Percentiles rank a stretch among this genome's conserved stretches.
Evolutionary conservation across 2,329 filamentous ascomycete species (phyloP).

Genomic region (Knufia fluminis): DNA sequence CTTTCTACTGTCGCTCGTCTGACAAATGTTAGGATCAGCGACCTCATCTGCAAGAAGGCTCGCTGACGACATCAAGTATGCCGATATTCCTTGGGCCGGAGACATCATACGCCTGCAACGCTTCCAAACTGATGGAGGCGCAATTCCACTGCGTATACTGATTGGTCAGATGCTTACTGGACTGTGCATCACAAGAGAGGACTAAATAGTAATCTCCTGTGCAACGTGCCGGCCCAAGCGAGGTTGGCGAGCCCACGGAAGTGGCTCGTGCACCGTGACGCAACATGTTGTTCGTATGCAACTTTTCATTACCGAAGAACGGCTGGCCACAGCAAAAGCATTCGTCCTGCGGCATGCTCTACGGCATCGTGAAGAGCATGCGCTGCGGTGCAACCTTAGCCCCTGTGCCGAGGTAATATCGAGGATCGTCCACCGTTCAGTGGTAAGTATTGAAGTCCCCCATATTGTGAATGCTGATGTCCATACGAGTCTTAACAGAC

Average conservation of each 20-base stretch:
- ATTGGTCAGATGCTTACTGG: neutral
- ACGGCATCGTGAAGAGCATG: neutral
- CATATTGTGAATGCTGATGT: constrained; percentile 54
- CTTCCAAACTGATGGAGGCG: neutral
- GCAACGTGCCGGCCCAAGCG: neutral
- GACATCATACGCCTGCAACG: neutral
- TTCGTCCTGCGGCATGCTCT: neutral
- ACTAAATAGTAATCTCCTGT: neutral
- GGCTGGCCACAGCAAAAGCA: too few relatives aligned
- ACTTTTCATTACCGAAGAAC: neutral
- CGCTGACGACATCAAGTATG: constrained; percentile 1
- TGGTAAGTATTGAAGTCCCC: constrained; percentile 33
- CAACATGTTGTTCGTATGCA: neutral
- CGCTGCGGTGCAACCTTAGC: too few relatives aligned
- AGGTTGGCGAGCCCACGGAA: neutral
- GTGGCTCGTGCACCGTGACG: constrained; percentile 7
- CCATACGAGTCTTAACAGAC: constrained; percentile 43
- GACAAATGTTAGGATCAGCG: neutral
- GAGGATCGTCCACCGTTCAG: neutral
- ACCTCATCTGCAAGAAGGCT: neutral
- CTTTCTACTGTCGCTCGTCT: neutral
- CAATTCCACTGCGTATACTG: neutral
- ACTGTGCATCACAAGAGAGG: neutral
- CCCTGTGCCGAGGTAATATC: neutral
- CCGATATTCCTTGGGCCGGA: neutral